phyloP scores from a whole-genome alignment of 345 rosid species.

The Boechera divaricarpa region DNA sequence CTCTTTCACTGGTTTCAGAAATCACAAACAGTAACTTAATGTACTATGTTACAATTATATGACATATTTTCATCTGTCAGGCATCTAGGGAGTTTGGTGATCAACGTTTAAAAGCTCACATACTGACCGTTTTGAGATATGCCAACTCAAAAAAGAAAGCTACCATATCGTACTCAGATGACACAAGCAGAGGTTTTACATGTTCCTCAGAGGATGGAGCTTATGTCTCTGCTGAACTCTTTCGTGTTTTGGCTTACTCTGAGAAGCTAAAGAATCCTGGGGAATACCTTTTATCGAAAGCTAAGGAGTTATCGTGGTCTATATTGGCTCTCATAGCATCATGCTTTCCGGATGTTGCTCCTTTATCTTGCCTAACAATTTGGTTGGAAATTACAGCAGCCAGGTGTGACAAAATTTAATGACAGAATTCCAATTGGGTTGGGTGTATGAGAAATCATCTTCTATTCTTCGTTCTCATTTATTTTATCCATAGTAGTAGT shows the following conservation, averaged over 20 bases:
- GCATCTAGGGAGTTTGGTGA: slow-evolving; percentile 88
- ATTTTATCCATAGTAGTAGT: not conserved
- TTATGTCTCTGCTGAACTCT: slow-evolving; percentile 77
- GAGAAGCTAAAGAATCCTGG: slow-evolving; percentile 91
- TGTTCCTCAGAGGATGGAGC: slow-evolving; percentile 60
- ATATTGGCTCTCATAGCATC: slow-evolving; percentile 95
- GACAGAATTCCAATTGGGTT: slow-evolving; percentile 26
- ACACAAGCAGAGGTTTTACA: slow-evolving; percentile 52
- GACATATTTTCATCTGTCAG: slow-evolving; percentile 52
- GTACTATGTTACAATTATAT: slow-evolving; percentile 23
- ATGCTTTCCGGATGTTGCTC: slow-evolving; percentile 87
- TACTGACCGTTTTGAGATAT: slow-evolving; percentile 80
- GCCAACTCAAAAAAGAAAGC: slow-evolving; percentile 76
- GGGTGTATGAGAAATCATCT: slow-evolving; percentile 20
- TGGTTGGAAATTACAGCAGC: slow-evolving; percentile 99
- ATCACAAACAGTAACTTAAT: slow-evolving; percentile 15
- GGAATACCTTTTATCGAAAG: slow-evolving; percentile 76
- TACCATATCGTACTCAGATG: slow-evolving; percentile 54
- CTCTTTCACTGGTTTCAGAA: slow-evolving; percentile 32
- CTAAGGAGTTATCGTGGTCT: slow-evolving; percentile 96
- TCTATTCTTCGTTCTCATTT: not conserved
- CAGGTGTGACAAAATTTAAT: slow-evolving; percentile 56
- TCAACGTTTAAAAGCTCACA: slow-evolving; percentile 85
- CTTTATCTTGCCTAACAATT: slow-evolving; percentile 81
- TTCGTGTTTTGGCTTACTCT: slow-evolving; percentile 84